Conservation (phyloP, 2,329 filamentous ascomycete species). For the Nothophoma quercina region DNA sequence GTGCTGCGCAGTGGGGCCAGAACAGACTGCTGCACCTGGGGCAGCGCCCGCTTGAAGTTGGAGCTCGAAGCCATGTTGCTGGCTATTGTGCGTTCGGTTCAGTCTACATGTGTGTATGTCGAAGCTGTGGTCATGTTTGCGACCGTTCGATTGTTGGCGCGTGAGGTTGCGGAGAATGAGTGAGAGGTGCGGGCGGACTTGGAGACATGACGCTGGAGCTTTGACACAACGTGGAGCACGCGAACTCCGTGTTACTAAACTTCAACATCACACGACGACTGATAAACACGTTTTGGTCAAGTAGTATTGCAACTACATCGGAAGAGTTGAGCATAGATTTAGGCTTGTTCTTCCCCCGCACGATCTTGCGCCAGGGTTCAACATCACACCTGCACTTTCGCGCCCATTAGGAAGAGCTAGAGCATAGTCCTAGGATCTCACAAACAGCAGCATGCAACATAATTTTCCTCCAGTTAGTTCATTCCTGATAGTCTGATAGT, state of each 20-base stretch:
- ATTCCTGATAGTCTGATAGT: background rate
- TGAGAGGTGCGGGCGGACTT: constrained; percentile 16
- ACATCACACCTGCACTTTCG: background rate
- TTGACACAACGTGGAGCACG: constrained; percentile 18
- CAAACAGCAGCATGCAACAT: too few relatives aligned
- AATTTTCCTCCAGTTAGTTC: too few relatives aligned
- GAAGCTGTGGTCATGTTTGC: constrained; percentile 13
- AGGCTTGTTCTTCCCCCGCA: background rate
- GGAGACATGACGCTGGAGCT: constrained; percentile 23
- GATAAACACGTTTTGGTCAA: too few relatives aligned
- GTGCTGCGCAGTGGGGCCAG: constrained; percentile 80
- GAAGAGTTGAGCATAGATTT: background rate
- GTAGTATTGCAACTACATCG: too few relatives aligned
- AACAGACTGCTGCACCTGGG: constrained; percentile 55
- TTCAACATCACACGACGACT: constrained; percentile 8
- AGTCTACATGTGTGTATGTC: constrained; percentile 4
- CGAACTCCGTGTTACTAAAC: constrained; percentile 19
- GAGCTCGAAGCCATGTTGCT: constrained; percentile 53
- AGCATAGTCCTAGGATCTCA: too few relatives aligned
- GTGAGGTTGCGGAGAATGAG: constrained; percentile 12
- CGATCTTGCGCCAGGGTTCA: background rate
- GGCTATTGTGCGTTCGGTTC: constrained; percentile 4
- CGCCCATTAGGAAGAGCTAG: background rate
- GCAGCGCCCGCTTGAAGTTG: constrained; percentile 57
- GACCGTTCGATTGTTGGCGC: background rate